Conservation (phyloP, 345 rosid genomes). For the Corchorus capsularis region DNA sequence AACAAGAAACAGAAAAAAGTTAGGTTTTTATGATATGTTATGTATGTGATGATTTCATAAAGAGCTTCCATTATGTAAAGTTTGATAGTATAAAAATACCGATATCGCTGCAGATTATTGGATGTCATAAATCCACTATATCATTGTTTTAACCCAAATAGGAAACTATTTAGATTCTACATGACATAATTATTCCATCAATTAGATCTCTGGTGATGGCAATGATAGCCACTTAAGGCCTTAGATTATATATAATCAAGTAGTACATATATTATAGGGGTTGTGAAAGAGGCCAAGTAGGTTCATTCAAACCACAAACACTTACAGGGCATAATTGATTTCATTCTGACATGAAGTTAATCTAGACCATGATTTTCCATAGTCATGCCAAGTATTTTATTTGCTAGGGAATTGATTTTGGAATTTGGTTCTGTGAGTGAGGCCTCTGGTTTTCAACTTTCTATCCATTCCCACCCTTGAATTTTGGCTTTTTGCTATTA, state of each 20-base stretch:
- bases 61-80: conserved; percentile 23
- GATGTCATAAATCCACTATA: conserved; percentile 16
- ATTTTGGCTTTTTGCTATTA: conserved; percentile 42
- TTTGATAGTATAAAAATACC: conserved; percentile 16
- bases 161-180: conserved; percentile 26
- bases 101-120: not conserved
- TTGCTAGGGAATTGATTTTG: conserved; percentile 2
- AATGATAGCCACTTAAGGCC: conserved; percentile 9
- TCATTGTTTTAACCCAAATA: conserved; percentile 19
- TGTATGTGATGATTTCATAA: conserved; percentile 18
- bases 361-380: conserved; percentile 17
- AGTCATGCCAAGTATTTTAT: conserved; percentile 17
- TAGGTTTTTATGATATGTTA: not conserved
- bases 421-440: not conserved
- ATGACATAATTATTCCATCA: conserved; percentile 20
- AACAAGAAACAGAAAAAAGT: conserved; percentile 17
- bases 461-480: conserved; percentile 28
- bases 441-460: conserved; percentile 28
- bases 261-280: not conserved
- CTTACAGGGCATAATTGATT: not conserved
- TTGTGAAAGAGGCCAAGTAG: not conserved
- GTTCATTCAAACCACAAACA: conserved; percentile 1
- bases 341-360: not conserved
- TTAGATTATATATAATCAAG: not conserved
- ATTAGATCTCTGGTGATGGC: conserved; percentile 9